Evolutionary conservation across 2,329 filamentous ascomycete species (phyloP).

Genomic region (Pseudogymnoascus sp.): DNA sequence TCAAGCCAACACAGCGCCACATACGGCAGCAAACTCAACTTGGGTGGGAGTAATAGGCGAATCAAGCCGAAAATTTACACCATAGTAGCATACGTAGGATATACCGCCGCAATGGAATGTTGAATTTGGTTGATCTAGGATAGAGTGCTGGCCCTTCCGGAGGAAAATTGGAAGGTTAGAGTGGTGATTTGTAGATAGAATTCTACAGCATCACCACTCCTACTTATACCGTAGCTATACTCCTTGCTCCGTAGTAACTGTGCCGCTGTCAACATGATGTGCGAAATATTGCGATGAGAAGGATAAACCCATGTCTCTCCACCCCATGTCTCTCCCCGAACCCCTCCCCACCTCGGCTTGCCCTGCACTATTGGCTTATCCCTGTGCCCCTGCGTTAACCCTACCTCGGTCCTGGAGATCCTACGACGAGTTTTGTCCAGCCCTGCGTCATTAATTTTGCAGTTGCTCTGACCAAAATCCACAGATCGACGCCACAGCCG

Average conservation of each 20-base stretch:
- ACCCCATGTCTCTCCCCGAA: background rate
- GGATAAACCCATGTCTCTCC: background rate
- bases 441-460: background rate
- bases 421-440: background rate
- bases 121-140: background rate
- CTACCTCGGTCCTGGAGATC: background rate
- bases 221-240: background rate
- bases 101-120: background rate
- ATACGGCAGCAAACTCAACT: background rate
- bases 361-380: background rate
- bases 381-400: background rate
- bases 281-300: background rate
- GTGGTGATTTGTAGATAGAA: background rate
- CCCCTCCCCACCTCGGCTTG: background rate
- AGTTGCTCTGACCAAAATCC: background rate
- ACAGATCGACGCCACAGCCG: background rate
- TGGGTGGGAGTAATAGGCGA: background rate
- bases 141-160: background rate
- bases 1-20: background rate
- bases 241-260: background rate
- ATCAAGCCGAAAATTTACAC: background rate
- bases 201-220: too few species aligned
- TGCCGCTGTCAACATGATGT: constrained; percentile 4
- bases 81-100: background rate
- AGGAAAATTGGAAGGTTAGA: background rate